Evolutionary conservation across 2,329 filamentous ascomycete genomes (phyloP).

Genomic region (Graphilbum fragrans): DNA sequence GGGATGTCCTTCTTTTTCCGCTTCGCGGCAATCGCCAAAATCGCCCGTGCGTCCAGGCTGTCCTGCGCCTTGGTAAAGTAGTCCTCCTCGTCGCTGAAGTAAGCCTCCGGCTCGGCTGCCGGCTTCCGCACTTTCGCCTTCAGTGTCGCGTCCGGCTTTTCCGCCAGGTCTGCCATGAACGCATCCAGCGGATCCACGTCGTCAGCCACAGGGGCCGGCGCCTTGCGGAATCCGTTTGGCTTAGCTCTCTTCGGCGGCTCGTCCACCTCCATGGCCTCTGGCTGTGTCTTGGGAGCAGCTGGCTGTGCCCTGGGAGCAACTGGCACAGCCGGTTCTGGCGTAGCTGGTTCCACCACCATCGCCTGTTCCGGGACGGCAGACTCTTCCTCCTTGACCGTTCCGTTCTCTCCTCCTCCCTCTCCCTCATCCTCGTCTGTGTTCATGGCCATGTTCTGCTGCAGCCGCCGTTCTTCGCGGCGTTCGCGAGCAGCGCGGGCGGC

Average conservation of each 20-base stretch:
- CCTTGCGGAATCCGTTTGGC: not conserved
- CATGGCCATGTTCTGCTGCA: conserved; percentile 34
- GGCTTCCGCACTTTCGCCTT: conserved; percentile 32
- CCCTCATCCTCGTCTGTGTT: conserved; percentile 25
- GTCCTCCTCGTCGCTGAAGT: conserved; percentile 84
- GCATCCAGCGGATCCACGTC: conserved; percentile 84
- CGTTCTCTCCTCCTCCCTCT: not conserved
- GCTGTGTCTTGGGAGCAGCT: not conserved
- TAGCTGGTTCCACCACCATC: not conserved
- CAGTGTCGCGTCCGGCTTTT: conserved; percentile 31
- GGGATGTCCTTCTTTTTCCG: conserved; percentile 96
- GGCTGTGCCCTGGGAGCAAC: not conserved
- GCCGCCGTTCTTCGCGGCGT: conserved; percentile 59
- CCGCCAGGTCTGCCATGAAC: conserved; percentile 71
- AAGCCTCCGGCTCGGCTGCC: conserved; percentile 60
- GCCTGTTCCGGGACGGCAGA: not conserved
- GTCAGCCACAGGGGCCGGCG: not conserved
- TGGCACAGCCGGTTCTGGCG: not conserved
- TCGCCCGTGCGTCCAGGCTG: conserved; percentile 31
- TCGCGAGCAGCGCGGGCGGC: conserved; percentile 78
- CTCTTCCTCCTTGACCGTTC: not conserved
- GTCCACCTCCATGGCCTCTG: not conserved
- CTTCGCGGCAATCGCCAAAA: conserved; percentile 45
- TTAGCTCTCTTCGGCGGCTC: not conserved
- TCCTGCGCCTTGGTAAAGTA: conserved; percentile 39